Evolutionary conservation across 768 basidiomycete genomes (phyloP).

Genomic region (Brasilioporus rufonigricans): DNA sequence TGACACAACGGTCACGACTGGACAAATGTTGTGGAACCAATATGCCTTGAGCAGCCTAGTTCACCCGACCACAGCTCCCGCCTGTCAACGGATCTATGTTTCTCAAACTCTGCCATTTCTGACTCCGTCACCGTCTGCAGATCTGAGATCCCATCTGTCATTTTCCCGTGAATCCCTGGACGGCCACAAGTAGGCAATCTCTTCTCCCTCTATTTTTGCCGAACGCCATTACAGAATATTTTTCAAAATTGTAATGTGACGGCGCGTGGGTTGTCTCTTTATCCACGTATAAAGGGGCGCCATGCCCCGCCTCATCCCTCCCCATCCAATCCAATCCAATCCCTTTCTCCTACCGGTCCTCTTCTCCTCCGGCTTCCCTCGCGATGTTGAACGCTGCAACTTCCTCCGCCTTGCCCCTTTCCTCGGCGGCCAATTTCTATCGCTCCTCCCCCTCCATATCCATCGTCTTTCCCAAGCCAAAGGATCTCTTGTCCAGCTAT

Average conservation of each 20-base stretch:
- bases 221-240: conserved; percentile 25
- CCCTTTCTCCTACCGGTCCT: background rate
- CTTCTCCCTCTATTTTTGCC: conserved; percentile 33
- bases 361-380: background rate
- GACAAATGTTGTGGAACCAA: conserved; percentile 13
- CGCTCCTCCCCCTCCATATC: conserved; percentile 33
- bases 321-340: conserved; percentile 12
- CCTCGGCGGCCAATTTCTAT: conserved; percentile 33
- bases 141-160: conserved; percentile 34
- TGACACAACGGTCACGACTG: conserved; percentile 3
- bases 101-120: conserved; percentile 30
- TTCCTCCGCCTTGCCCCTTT: conserved; percentile 30
- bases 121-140: conserved; percentile 25
- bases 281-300: conserved; percentile 32
- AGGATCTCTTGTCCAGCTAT: conserved; percentile 26
- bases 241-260: too few relatives aligned
- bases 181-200: conserved; percentile 32
- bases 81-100: conserved; percentile 31
- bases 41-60: conserved; percentile 13
- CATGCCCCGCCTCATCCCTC: conserved; percentile 2
- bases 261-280: conserved; percentile 24
- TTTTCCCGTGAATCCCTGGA: conserved; percentile 37
- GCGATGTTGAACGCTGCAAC: conserved; percentile 32
- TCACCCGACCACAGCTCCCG: conserved; percentile 23
- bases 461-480: conserved; percentile 29